A percentile compares a stretch with the other conserved stretches of the same genome.
These are phyloP conservation scores for Coniochaeta sp. DNA, from an alignment of 2,329 filamentous ascomycete genomes.

Conservation along the genomic window DNA sequence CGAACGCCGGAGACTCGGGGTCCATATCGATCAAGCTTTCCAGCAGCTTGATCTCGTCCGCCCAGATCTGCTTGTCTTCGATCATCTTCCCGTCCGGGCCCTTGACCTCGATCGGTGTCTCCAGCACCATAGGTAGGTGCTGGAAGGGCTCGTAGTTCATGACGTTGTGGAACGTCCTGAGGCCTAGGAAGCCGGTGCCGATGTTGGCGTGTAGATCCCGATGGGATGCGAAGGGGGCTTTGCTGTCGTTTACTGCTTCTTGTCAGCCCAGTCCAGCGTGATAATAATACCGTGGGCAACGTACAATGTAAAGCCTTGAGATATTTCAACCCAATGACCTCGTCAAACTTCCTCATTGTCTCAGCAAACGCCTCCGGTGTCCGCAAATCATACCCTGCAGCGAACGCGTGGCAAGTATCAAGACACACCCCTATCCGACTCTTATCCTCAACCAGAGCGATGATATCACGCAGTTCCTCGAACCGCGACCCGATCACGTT, in stretches of 20 bases:
- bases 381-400: conserved; percentile 84
- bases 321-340: conserved; percentile 68
- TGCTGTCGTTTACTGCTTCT: conserved; percentile 75
- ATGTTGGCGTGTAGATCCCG: conserved; percentile 95
- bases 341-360: conserved; percentile 71
- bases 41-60: conserved; percentile 87
- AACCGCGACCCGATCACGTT: conserved; percentile 83
- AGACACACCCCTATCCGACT: conserved; percentile 84
- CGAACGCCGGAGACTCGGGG: conserved; percentile 65
- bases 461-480: conserved; percentile 80
- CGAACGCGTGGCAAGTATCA: conserved; percentile 95
- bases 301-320: conserved; percentile 70
- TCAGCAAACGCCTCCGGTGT: conserved; percentile 63
- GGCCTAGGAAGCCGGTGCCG: conserved; percentile 84
- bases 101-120: conserved; percentile 82
- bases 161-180: conserved; percentile 83
- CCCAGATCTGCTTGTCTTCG: conserved; percentile 82
- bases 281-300: conserved; percentile 6
- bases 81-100: conserved; percentile 57
- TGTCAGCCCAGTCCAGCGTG: neutral
- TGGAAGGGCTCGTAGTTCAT: conserved; percentile 76
- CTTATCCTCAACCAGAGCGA: conserved; percentile 73
- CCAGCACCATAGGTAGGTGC: conserved; percentile 81
- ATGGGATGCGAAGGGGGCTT: conserved; percentile 74
- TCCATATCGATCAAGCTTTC: conserved; percentile 86